A percentile compares a stretch with the other conserved stretches of the same genome.
These are phyloP conservation scores for Aspergillus ellipticus DNA, from an alignment of 495 filamentous ascomycete species.

Conservation along the genomic window DNA sequence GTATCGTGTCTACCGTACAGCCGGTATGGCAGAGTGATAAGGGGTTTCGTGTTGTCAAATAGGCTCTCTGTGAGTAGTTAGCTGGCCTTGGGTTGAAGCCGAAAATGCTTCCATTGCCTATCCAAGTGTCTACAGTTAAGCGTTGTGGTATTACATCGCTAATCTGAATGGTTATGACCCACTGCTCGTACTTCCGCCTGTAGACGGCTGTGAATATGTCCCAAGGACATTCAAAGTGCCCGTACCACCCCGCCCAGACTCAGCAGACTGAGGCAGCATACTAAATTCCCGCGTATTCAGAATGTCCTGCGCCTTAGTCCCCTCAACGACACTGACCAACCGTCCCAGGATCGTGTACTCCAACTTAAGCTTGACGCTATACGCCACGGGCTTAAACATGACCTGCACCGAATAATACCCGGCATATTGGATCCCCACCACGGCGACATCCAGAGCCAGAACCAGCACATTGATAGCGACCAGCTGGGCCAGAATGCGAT, in stretches of 20 bases:
- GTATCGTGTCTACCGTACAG: too few relatives aligned
- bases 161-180: too few relatives aligned
- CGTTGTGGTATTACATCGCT: too few relatives aligned
- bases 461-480: slow-evolving; percentile 47
- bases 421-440: slow-evolving; percentile 46
- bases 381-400: slow-evolving; percentile 47
- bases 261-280: background rate
- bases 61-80: too few relatives aligned
- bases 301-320: background rate
- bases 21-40: too few relatives aligned
- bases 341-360: slow-evolving; percentile 52
- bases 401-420: slow-evolving; percentile 47
- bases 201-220: background rate
- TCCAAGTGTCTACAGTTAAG: too few relatives aligned
- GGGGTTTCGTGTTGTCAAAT: too few relatives aligned
- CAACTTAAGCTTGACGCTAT: slow-evolving; percentile 53
- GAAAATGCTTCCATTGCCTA: too few relatives aligned
- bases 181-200: too few relatives aligned
- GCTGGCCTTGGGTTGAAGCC: too few relatives aligned
- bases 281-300: background rate
- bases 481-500: slow-evolving; percentile 41
- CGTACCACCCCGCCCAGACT: background rate
- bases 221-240: background rate
- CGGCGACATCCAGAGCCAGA: slow-evolving; percentile 45
- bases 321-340: slow-evolving; percentile 38